These are phyloP conservation scores for Plasmodium yoelii DNA, from an alignment of 169 alveolate genomes.

Conservation along the genomic window DNA sequence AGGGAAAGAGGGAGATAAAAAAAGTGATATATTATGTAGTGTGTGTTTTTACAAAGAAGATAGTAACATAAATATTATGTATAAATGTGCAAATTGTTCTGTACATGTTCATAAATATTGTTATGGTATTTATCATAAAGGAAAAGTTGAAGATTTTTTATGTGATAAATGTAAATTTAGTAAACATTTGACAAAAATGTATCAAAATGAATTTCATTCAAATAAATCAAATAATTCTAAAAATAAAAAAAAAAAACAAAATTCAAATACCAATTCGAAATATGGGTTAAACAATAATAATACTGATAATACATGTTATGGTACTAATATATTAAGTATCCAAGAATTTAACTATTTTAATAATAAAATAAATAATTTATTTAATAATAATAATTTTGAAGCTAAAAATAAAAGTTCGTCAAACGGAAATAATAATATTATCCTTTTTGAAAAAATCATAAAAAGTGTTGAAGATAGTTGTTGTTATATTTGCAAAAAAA, in stretches of 20 bases:
- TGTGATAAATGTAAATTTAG: conserved; percentile 36
- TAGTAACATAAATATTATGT: conserved; percentile 43
- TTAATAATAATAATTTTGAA: background rate
- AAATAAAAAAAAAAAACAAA: conserved; percentile 25
- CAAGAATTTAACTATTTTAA: no score
- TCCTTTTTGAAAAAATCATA: background rate
- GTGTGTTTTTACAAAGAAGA: conserved; percentile 34
- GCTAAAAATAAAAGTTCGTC: background rate
- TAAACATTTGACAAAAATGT: background rate
- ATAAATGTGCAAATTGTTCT: conserved; percentile 27
- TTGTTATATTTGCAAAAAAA: conserved; percentile 38
- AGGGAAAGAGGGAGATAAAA: background rate
- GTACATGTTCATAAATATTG: conserved; percentile 51
- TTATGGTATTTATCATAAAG: conserved; percentile 51
- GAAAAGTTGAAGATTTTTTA: conserved; percentile 56
- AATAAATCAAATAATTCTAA: conserved; percentile 4
- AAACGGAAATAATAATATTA: conserved; percentile 3
- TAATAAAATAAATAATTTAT: no score
- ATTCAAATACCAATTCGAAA: background rate
- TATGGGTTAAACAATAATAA: background rate
- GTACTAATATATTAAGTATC: background rate
- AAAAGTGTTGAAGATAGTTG: conserved; percentile 16
- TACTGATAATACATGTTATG: background rate
- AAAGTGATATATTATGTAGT: conserved; percentile 25
- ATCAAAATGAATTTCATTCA: conserved; percentile 6